A percentile compares a stretch with the other conserved stretches of the same genome.
phyloP scores from a whole-genome alignment of 225 moss, liverwort and hornwort genomes.

The Polytrichum formosum region DNA sequence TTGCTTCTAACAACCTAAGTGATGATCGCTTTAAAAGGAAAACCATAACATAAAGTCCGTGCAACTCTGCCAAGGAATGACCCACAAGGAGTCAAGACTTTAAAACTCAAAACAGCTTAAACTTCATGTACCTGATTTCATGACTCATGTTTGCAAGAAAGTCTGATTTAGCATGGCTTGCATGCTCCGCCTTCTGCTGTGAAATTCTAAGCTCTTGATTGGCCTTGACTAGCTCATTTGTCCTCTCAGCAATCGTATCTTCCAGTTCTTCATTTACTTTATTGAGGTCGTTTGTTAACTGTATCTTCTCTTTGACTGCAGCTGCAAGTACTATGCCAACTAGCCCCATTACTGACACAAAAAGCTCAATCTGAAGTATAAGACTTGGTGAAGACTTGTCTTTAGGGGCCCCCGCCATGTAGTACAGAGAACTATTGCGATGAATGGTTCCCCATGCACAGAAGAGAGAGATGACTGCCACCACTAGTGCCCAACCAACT shows the following conservation, averaged over 20 bases:
- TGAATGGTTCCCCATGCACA: conserved; percentile 42
- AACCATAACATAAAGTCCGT: too few relatives aligned
- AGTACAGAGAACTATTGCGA: conserved; percentile 46
- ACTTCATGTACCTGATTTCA: conserved; percentile 71
- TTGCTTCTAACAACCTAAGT: too few relatives aligned
- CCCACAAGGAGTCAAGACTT: too few relatives aligned
- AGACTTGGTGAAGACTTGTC: conserved; percentile 50
- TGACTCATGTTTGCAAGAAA: conserved; percentile 98
- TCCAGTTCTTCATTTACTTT: conserved; percentile 70
- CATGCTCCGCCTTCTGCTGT: conserved; percentile 75
- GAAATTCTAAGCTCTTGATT: conserved; percentile 73
- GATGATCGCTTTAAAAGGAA: too few relatives aligned
- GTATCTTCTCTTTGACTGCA: conserved; percentile 67
- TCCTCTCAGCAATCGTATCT: conserved; percentile 59
- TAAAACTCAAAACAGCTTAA: neutral
- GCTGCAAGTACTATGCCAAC: conserved; percentile 76
- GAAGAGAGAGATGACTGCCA: conserved; percentile 42
- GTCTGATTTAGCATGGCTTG: conserved; percentile 86
- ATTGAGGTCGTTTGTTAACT: conserved; percentile 54
- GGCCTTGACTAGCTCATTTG: conserved; percentile 66
- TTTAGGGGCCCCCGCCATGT: conserved; percentile 21
- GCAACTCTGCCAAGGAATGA: too few relatives aligned
- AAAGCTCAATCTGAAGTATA: conserved; percentile 60
- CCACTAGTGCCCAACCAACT: conserved; percentile 64
- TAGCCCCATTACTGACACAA: conserved; percentile 62